Evolutionary conservation across 208 protist genomes (phyloP).

Genomic region (Acanthamoeba sp.): DNA sequence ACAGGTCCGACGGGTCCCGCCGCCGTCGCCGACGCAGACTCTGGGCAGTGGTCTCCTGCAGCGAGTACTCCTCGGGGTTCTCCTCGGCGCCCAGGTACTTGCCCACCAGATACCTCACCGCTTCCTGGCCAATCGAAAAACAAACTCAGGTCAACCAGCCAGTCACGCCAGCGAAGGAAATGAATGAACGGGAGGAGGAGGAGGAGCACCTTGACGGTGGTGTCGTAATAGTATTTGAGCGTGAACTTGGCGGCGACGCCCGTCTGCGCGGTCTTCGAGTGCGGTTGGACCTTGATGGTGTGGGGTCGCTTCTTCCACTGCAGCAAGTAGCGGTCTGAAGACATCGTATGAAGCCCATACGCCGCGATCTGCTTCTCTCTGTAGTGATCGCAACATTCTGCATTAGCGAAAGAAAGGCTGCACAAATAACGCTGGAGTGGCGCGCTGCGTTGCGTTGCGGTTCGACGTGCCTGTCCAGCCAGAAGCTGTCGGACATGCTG

Average conservation of each 20-base stretch:
- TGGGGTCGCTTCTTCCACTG: slow-evolving; percentile 66
- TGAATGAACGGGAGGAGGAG: neutral
- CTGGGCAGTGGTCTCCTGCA: slow-evolving; percentile 33
- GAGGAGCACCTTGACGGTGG: slow-evolving; percentile 23
- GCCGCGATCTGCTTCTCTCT: slow-evolving; percentile 16
- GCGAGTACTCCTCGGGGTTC: slow-evolving; percentile 58
- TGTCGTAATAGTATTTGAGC: slow-evolving; percentile 67
- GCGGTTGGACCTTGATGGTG: slow-evolving; percentile 62
- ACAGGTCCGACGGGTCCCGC: neutral
- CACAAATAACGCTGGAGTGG: no score
- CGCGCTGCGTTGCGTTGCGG: no score
- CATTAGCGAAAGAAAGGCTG: neutral
- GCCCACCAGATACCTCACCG: slow-evolving; percentile 36
- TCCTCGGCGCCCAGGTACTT: slow-evolving; percentile 45
- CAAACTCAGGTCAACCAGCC: neutral
- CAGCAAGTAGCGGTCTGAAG: neutral
- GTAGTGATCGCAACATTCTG: neutral
- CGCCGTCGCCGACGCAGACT: neutral
- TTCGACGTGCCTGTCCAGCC: neutral
- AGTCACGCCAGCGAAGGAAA: neutral
- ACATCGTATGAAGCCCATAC: neutral
- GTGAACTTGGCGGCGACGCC: slow-evolving; percentile 20
- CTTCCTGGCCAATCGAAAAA: neutral
- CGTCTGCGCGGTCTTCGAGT: slow-evolving; percentile 7
- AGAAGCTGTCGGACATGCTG: neutral